Conservation (phyloP, 306 rosid species). For the Sicyos edulis region DNA sequence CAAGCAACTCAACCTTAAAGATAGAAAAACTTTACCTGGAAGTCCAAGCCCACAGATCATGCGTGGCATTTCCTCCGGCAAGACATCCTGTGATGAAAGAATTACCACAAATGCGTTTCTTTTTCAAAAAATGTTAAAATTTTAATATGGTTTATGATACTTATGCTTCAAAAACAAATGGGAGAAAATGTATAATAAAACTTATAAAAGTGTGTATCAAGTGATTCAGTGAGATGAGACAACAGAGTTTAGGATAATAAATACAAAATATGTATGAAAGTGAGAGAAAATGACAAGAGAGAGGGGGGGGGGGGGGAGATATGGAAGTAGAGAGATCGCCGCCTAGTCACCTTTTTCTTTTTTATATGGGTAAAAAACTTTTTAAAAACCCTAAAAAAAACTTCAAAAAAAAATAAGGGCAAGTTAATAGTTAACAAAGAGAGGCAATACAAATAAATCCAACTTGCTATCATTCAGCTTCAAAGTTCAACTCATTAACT, state of each 20-base stretch:
- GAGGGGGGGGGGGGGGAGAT: neutral
- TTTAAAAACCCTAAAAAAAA: neutral
- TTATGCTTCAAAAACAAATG: neutral
- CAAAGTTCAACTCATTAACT: slow-evolving; percentile 1
- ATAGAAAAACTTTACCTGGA: slow-evolving; percentile 54
- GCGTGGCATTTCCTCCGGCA: slow-evolving; percentile 78
- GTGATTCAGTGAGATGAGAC: neutral
- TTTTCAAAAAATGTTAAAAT: neutral
- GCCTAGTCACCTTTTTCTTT: neutral
- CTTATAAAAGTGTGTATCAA: neutral
- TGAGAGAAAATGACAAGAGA: neutral
- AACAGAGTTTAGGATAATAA: neutral
- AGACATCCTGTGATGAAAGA: slow-evolving; percentile 46
- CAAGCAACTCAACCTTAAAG: slow-evolving; percentile 18
- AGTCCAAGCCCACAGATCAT: slow-evolving; percentile 84
- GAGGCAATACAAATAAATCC: neutral
- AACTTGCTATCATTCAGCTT: slow-evolving; percentile 3
- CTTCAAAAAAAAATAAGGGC: neutral
- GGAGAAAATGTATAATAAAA: neutral
- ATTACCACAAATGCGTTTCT: neutral
- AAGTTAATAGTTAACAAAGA: slow-evolving; percentile 5
- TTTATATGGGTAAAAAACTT: neutral
- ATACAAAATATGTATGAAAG: neutral
- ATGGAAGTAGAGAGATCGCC: neutral
- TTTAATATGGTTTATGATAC: neutral